Evolutionary conservation across 1,139 yeast genomes (phyloP), one percentile per base, ranked within the genome.

Genomic region (Geotrichum fermentans): DNA sequence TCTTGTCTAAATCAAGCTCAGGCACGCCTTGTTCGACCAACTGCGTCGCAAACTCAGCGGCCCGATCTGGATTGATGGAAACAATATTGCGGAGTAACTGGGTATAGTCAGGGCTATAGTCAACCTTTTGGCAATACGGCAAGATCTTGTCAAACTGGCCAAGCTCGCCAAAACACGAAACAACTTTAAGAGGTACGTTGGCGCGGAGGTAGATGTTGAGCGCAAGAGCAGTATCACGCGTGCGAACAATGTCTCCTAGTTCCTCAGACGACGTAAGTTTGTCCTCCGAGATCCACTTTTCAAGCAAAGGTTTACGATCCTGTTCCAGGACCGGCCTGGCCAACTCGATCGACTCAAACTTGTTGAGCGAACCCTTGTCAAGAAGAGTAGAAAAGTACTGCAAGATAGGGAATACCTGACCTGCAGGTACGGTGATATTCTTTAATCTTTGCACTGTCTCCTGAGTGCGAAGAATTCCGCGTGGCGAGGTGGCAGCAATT

Each of bases 301-400:
- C 98, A 60, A 92, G 83, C 57, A 94, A 74, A 54, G 90, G 95
- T 63, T 87, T 85, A 67, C 97, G 86, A 67, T 89, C 95, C 72
- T 92, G 97, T 69, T 88, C 96, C 65, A 94, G 75, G 7, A 94
- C 96, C 6, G 98, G 98, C 65, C 84, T 83, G 17, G 97, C 97
- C 60, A 94, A 80, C 69, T 94, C 98, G 59, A 94, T 78, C 28
- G 96, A 84, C 74, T 94, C 99, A 66, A 83, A 83, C 71, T 88
- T 83, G 75, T 94, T 94, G 63, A 94, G 77, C 46, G 95, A 79
- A 36, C 97, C 97, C 70, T 88, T 84, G 69, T 92, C 98, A 57
- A 94, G 78, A 61, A 94, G 74, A 54, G 94, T 88, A 38, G 95
- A 85, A 67, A 94, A 88, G 68, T 94, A 94, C 67, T 90, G 94